A percentile compares a stretch with the other conserved stretches of the same genome.
Conservation (phyloP, 495 filamentous ascomycete genomes). For the Aspergillus campestris region DNA sequence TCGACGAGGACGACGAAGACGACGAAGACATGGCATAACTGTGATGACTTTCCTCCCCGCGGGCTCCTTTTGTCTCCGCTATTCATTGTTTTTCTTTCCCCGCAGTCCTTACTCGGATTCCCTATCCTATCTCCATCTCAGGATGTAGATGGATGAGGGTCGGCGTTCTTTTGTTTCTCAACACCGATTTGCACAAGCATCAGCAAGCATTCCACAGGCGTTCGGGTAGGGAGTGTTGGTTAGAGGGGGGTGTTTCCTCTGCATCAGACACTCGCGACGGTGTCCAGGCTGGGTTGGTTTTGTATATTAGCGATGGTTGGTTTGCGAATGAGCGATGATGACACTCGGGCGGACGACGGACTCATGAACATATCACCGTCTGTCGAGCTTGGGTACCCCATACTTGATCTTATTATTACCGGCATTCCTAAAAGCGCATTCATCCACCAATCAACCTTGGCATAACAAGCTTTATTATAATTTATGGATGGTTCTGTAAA, state of each 20-base stretch:
- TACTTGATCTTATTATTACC: slow-evolving; percentile 13
- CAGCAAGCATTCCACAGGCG: slow-evolving; percentile 31
- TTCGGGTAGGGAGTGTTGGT: slow-evolving; percentile 21
- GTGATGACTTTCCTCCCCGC: neutral
- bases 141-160: slow-evolving; percentile 9
- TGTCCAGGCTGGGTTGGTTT: slow-evolving; percentile 19
- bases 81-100: neutral
- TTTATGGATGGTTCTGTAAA: no score
- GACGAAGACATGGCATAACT: slow-evolving; percentile 50
- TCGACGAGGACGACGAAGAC: slow-evolving; percentile 78
- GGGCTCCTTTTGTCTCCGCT: no score
- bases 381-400: slow-evolving; percentile 7
- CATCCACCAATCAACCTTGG: no score
- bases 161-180: slow-evolving; percentile 13
- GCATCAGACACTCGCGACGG: slow-evolving; percentile 18
- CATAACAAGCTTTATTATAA: no score
- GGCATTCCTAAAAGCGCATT: neutral
- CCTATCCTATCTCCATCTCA: slow-evolving; percentile 3
- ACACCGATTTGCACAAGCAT: slow-evolving; percentile 18
- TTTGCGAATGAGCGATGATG: slow-evolving; percentile 13
- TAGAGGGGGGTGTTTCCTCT: slow-evolving; percentile 18
- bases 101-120: slow-evolving; percentile 2
- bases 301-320: slow-evolving; percentile 37
- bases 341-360: slow-evolving; percentile 5
- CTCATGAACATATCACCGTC: slow-evolving; percentile 16